A percentile compares a stretch with the other conserved stretches of the same genome.
Conservation (phyloP, 768 basidiomycete genomes). For the Pleurotus cornucopiae region DNA sequence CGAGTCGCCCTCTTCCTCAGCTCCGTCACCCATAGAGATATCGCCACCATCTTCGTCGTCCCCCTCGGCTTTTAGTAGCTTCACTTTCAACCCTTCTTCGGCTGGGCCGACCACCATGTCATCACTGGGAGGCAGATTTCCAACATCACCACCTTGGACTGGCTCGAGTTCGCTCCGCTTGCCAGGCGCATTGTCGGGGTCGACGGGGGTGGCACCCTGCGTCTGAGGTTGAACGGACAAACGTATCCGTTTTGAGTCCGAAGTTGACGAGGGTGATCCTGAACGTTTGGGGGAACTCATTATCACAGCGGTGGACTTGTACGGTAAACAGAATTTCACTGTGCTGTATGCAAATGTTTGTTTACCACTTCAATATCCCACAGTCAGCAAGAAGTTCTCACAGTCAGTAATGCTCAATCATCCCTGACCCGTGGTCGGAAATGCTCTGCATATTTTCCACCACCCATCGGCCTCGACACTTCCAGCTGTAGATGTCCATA, state of each 20-base stretch:
- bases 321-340: no score
- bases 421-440: background rate
- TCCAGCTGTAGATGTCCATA: slow-evolving; percentile 4
- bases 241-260: slow-evolving; percentile 56
- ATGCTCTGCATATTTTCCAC: background rate
- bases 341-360: no score
- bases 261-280: slow-evolving; percentile 48
- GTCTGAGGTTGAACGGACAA: slow-evolving; percentile 48
- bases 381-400: background rate
- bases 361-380: background rate
- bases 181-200: slow-evolving; percentile 74
- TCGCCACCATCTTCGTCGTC: slow-evolving; percentile 69
- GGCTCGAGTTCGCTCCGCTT: slow-evolving; percentile 90
- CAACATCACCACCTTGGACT: slow-evolving; percentile 72
- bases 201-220: slow-evolving; percentile 71
- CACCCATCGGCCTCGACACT: no score
- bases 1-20: slow-evolving; percentile 72
- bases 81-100: slow-evolving; percentile 39
- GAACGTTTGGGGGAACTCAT: slow-evolving; percentile 70
- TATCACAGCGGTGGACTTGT: background rate
- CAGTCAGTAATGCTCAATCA: background rate
- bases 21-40: slow-evolving; percentile 79
- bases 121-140: slow-evolving; percentile 44
- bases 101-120: slow-evolving; percentile 30
- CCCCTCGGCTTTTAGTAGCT: slow-evolving; percentile 37